Evolutionary conservation across 2,329 filamentous ascomycete species (phyloP), one percentile per base, ranked within the genome.

Genomic region (Penicillium vulpinum): DNA sequence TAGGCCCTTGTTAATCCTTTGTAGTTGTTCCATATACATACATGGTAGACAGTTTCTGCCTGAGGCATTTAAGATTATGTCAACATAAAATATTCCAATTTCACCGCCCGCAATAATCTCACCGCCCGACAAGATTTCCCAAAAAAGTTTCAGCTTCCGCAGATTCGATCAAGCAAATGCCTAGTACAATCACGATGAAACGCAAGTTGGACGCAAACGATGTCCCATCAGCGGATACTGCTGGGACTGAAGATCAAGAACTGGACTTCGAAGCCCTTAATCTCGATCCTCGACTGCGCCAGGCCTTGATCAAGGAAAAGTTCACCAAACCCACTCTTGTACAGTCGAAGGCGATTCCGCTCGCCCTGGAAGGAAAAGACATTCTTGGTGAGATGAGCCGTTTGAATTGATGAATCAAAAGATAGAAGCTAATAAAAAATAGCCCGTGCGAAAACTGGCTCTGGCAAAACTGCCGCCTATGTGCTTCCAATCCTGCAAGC

Each of bases 401-500:
- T 2, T 8, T 21, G 1, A 3, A n/a, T 9, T 33, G 5, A 31
- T 26, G 5, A 5, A n/a, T 18, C 11, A 24, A 29, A 35, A 9
- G 11, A 35, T 9, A 16, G 21, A n/a, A 5, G 41, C 65, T 73
- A 41, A 73, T 51, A 40, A 43, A n/a, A 40, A 58, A 41, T 59
- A 82, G 92, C 92, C 53, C 92, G 93, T 70, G 91, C 93, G 36
- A 95, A 93, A 75, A 97, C 94, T 5, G 94, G 94, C 13, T 96
- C 92, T 4, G 94, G 94, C 65, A 99, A 99, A 81, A 99, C 94
- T 11, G 91, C 91, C n/a, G 93, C 94, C 48, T 97, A 97, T 72
- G 80, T 96, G 7, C 82, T 99, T 40, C 94, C 94, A 1, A 83
- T 96, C n/a, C 77, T 99, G 16, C 89, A 96, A 65, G 84, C 85